Conservation (phyloP, 495 filamentous ascomycete genomes). For the Polyplosphaeria fusca region DNA sequence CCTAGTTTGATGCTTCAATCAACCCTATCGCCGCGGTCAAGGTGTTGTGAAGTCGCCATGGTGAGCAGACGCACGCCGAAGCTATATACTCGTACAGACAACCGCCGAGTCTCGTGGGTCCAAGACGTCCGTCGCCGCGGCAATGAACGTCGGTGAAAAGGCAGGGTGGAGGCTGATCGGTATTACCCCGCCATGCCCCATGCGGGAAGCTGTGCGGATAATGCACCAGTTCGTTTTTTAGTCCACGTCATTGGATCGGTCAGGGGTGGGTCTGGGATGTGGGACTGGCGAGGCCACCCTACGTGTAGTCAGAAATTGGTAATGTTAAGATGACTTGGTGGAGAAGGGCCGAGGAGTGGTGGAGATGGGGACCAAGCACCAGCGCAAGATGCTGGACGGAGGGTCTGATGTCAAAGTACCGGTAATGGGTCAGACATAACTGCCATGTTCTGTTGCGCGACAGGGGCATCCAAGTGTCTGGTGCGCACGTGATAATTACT, state of each 20-base stretch:
- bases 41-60: too few species aligned
- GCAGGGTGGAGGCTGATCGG: background rate
- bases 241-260: background rate
- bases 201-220: background rate
- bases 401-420: too few species aligned
- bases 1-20: too few species aligned
- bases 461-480: too few species aligned
- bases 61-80: too few species aligned
- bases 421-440: too few species aligned
- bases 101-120: too few species aligned
- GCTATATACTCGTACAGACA: too few species aligned
- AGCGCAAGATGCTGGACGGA: too few species aligned
- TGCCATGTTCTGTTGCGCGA: too few species aligned
- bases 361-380: background rate
- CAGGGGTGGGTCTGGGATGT: background rate
- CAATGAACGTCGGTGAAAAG: background rate
- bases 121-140: background rate
- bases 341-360: background rate
- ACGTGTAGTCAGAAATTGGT: constrained; percentile 18
- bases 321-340: background rate
- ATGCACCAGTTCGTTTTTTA: background rate
- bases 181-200: constrained; percentile 14
- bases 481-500: too few species aligned
- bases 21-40: too few species aligned
- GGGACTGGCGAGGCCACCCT: background rate